These are phyloP conservation scores for Camillea tinctor DNA, from an alignment of 2,329 filamentous ascomycete genomes.

Conservation along the genomic window DNA sequence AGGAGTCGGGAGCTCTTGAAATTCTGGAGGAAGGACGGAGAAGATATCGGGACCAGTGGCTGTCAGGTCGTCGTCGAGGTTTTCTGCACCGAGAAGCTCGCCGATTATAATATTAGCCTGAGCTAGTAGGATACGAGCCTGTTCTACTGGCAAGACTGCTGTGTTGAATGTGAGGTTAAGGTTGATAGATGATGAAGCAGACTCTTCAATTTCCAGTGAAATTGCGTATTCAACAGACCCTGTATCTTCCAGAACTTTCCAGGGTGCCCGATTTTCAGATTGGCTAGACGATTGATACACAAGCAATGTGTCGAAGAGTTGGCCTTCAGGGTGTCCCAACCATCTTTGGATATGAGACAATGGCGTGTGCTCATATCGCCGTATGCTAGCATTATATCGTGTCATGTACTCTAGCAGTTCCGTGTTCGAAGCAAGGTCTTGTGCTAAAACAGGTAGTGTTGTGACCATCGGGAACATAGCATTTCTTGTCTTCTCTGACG, in stretches of 20 bases:
- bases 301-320: constrained; percentile 81
- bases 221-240: constrained; percentile 74
- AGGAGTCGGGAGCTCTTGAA: constrained; percentile 54
- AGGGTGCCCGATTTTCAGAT: constrained; percentile 40
- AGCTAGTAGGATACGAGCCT: constrained; percentile 63
- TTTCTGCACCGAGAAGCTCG: constrained; percentile 53
- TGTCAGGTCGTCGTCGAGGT: constrained; percentile 39
- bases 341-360: constrained; percentile 71
- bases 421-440: constrained; percentile 51
- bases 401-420: constrained; percentile 64
- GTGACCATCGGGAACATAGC: constrained; percentile 77
- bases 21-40: constrained; percentile 64
- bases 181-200: constrained; percentile 44
- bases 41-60: constrained; percentile 43
- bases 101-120: constrained; percentile 71
- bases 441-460: constrained; percentile 71
- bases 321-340: constrained; percentile 61
- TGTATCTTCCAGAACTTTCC: constrained; percentile 63
- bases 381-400: constrained; percentile 60
- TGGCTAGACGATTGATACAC: constrained; percentile 68
- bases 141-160: constrained; percentile 64
- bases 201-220: constrained; percentile 75
- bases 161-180: constrained; percentile 67
- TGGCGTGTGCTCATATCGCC: constrained; percentile 70
- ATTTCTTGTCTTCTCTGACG: constrained; percentile 55